A percentile compares a stretch with the other conserved stretches of the same genome.
Conservation (phyloP, 495 filamentous ascomycete species). For the Tetracladium marchalianum region DNA sequence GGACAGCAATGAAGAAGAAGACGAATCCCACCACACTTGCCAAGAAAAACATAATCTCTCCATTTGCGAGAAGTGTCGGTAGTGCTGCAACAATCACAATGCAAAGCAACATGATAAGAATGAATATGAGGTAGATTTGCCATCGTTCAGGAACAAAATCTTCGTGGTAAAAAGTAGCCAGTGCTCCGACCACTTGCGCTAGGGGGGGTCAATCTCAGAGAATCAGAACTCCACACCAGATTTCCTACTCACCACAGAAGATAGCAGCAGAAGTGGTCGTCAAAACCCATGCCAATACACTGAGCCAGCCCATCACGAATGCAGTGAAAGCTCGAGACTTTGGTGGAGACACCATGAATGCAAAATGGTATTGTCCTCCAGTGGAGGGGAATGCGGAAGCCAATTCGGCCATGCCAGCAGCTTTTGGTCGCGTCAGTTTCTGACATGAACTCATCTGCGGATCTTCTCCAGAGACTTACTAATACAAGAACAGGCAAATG, state of each 20-base stretch:
- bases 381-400: slow-evolving; percentile 32
- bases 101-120: slow-evolving; percentile 9
- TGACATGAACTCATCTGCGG: not conserved
- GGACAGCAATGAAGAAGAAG: not conserved
- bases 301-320: slow-evolving; percentile 28
- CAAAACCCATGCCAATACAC: slow-evolving; percentile 29
- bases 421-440: slow-evolving; percentile 30
- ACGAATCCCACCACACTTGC: not conserved
- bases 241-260: not conserved
- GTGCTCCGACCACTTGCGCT: slow-evolving; percentile 8
- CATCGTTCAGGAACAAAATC: slow-evolving; percentile 18
- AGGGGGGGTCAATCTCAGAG: slow-evolving; percentile 1
- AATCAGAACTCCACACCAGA: not conserved
- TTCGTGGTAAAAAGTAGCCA: slow-evolving; percentile 18
- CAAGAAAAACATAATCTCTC: not conserved
- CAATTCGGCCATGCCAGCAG: slow-evolving; percentile 43
- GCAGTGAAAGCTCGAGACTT: slow-evolving; percentile 17
- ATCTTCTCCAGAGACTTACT: not conserved
- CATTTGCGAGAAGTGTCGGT: not conserved
- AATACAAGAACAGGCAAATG: not conserved
- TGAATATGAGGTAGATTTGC: slow-evolving; percentile 23
- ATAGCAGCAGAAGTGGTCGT: slow-evolving; percentile 17
- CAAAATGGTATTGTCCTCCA: slow-evolving; percentile 36
- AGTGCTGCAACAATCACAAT: not conserved
- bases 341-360: slow-evolving; percentile 20